Percentiles rank a stretch among this genome's conserved stretches.
Conservation (phyloP, 441 rosid genomes). For the Pelargonium citronellum region DNA sequence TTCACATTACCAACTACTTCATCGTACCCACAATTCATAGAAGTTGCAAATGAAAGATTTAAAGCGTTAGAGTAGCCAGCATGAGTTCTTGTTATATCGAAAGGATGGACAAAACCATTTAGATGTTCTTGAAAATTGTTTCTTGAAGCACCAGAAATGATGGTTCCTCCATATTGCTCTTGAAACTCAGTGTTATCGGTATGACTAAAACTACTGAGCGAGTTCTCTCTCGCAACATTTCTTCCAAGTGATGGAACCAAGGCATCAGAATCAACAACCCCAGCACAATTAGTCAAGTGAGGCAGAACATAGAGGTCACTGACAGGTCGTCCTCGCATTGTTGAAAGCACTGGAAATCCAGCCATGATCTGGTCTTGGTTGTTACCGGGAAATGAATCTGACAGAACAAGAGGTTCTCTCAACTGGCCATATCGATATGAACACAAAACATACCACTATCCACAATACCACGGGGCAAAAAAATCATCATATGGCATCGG, state of each 20-base stretch:
- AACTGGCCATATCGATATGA: constrained; percentile 21
- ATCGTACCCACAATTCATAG: constrained; percentile 29
- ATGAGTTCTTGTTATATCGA: constrained; percentile 34
- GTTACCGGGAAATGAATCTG: constrained; percentile 28
- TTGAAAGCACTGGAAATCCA: constrained; percentile 27
- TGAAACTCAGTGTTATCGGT: constrained; percentile 29
- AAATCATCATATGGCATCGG: constrained; percentile 11
- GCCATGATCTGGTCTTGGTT: constrained; percentile 28
- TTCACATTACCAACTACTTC: constrained; percentile 31
- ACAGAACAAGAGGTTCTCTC: constrained; percentile 28
- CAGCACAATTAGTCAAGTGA: constrained; percentile 17
- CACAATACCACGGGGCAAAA: not conserved
- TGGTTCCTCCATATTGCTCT: constrained; percentile 32
- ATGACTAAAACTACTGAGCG: constrained; percentile 15
- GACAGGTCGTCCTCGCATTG: constrained; percentile 31
- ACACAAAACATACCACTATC: constrained; percentile 37
- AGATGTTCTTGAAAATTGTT: constrained; percentile 43
- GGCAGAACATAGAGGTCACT: constrained; percentile 22
- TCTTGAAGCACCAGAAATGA: constrained; percentile 38
- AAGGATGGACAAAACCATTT: constrained; percentile 31
- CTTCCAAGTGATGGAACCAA: constrained; percentile 30
- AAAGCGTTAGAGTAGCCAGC: constrained; percentile 35
- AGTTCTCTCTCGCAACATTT: constrained; percentile 14
- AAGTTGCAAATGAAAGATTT: constrained; percentile 27
- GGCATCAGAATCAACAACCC: constrained; percentile 21